Conservation (phyloP, 192 early-diverging fungal species). For the Rhizophagus clarus region DNA sequence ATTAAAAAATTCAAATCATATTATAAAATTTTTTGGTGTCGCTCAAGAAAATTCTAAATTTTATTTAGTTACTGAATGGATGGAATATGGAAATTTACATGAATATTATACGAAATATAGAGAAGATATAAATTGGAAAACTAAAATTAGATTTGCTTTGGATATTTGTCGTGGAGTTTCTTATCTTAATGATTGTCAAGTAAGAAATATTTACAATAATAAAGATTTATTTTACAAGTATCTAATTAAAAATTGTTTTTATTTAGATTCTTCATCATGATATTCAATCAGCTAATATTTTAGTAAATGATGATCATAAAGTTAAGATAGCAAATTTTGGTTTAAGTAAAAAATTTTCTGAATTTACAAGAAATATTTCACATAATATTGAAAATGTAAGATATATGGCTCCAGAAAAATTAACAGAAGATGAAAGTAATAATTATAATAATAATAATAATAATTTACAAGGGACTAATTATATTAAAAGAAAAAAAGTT, state of each 20-base stretch:
- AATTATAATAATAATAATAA: too few relatives aligned
- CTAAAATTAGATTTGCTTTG: slow-evolving; percentile 40
- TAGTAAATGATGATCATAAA: not conserved
- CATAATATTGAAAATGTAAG: slow-evolving; percentile 15
- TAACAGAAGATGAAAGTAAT: not conserved
- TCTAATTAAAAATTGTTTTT: not conserved
- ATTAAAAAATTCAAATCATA: slow-evolving; percentile 22
- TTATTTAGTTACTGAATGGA: slow-evolving; percentile 43
- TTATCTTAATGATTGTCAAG: slow-evolving; percentile 35
- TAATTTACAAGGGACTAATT: not conserved
- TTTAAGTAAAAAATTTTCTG: not conserved
- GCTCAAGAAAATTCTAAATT: slow-evolving; percentile 31
- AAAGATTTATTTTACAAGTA: not conserved
- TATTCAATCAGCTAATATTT: slow-evolving; percentile 9
- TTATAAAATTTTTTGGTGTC: slow-evolving; percentile 14
- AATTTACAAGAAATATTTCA: slow-evolving; percentile 15
- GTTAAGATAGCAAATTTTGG: slow-evolving; percentile 23
- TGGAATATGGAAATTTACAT: slow-evolving; percentile 39
- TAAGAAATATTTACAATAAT: not conserved
- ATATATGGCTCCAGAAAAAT: slow-evolving; percentile 21
- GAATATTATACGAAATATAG: slow-evolving; percentile 41
- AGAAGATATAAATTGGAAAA: not conserved
- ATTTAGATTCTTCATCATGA: slow-evolving; percentile 32
- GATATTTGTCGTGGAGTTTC: slow-evolving; percentile 42
- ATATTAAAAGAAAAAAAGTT: not conserved